Conservation (phyloP, 2,329 filamentous ascomycete genomes). For the Apiospora koreana region DNA sequence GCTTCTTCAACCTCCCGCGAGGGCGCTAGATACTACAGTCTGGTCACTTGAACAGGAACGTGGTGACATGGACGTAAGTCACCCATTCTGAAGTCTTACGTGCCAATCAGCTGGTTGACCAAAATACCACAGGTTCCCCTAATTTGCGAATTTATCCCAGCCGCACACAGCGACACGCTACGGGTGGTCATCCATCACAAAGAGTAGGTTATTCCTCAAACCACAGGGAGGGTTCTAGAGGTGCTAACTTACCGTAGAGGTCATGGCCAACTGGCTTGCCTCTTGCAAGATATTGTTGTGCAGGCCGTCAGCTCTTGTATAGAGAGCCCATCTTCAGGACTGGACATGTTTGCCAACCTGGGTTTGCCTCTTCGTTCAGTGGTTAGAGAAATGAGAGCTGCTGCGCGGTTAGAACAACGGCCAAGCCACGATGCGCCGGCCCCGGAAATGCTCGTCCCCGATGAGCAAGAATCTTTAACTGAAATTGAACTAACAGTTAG, state of each 20-base stretch:
- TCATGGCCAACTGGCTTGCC: slow-evolving; percentile 16
- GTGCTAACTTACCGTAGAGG: slow-evolving; percentile 22
- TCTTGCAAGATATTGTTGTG: slow-evolving; percentile 19
- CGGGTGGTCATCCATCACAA: slow-evolving; percentile 65
- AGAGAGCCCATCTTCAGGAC: slow-evolving; percentile 31
- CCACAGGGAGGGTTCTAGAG: background rate
- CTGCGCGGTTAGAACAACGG: background rate
- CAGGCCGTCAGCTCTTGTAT: slow-evolving; percentile 28
- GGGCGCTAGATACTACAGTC: slow-evolving; percentile 54
- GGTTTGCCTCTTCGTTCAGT: background rate
- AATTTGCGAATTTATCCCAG: slow-evolving; percentile 73
- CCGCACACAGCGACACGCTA: slow-evolving; percentile 51
- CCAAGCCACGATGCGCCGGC: background rate
- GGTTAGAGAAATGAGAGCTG: background rate
- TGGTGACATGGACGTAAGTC: slow-evolving; percentile 66
- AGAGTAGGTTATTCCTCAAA: slow-evolving; percentile 33
- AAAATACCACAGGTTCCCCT: slow-evolving; percentile 56
- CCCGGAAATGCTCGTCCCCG: background rate
- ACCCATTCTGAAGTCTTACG: background rate
- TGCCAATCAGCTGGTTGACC: background rate
- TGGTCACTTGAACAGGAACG: slow-evolving; percentile 60
- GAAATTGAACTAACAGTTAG: slow-evolving; percentile 54
- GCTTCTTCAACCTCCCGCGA: slow-evolving; percentile 69
- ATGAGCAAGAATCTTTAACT: slow-evolving; percentile 20
- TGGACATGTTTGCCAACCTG: slow-evolving; percentile 24